Base-by-base conservation (phyloP, 768 basidiomycete species). In the Xerocomus potaroensis region DNA sequence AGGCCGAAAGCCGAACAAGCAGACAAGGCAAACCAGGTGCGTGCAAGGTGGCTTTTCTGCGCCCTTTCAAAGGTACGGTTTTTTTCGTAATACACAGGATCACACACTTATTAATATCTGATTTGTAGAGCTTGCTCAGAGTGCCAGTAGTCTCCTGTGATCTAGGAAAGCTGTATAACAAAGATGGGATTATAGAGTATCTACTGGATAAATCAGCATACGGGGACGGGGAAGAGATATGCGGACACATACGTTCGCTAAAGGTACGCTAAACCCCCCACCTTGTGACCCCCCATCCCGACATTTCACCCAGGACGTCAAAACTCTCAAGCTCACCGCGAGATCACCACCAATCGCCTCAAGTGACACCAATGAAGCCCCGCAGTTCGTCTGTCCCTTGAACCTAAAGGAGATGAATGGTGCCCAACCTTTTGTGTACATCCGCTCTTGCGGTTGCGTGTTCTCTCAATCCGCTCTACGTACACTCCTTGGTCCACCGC, bases 371-470 rank as follows among this genome's bases (percentile, higher is more conserved):
- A 11, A 59, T n/a, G 81, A 77, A 43, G 73, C 63, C 2, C 74
- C 87, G 2, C 79, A 77, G 43, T 98, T 93, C 58, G 81, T 93
- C 46, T 99, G 96, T 70, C 91, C 96, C 1, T 75, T 98, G 42
- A 91, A 86, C 2, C 70, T 90, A 53, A 91, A 91, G 65, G 95
- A 96, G 69, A 97, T 97, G 92, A 92, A 91, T 56, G 96, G 96
- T 12, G 63, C 66, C 3, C 78, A 87, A 43, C 91, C 92, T 0
- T 98, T 98, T 64, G 83, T 93, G 43, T 95, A 93, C 61, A 66
- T 97, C 55, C 73, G 76, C 12, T 69, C 83, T 0, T 98, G 95
- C 58, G 93, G 93, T 14, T 94, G 91, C 63, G 91, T 92, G 26
- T 91, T 97, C 69, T 86, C 91, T 4, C 86, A 87, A 49, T 84